Percentiles rank a stretch among this genome's conserved stretches.
phyloP scores from a whole-genome alignment of 225 moss, liverwort and hornwort genomes.

The Pseudoscleropodium purum region DNA sequence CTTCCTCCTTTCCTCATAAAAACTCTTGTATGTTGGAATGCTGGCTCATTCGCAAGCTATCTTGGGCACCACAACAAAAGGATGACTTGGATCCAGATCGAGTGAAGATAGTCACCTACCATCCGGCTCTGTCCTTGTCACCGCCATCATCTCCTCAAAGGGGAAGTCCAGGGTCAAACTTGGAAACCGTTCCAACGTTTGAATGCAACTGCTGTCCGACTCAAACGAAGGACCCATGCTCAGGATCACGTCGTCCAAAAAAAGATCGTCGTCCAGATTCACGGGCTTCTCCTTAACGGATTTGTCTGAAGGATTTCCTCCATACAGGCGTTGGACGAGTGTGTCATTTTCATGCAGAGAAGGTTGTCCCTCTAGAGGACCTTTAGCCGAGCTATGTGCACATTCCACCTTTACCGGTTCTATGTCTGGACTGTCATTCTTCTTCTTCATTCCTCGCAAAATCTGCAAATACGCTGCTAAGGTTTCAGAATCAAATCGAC shows the following conservation, averaged over 20 bases:
- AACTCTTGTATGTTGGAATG: neutral
- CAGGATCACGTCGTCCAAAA: constrained; percentile 19
- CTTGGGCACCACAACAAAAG: neutral
- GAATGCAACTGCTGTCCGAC: constrained; percentile 12
- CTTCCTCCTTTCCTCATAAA: neutral
- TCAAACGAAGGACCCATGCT: constrained; percentile 16
- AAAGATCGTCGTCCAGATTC: constrained; percentile 6
- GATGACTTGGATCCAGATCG: neutral
- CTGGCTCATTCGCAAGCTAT: neutral
- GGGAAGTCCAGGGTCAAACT: constrained; percentile 30
- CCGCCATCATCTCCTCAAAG: constrained; percentile 18
- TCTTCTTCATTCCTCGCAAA: constrained; percentile 40
- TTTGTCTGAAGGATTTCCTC: constrained; percentile 1
- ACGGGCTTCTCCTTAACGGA: constrained; percentile 8
- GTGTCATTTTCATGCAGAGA: neutral
- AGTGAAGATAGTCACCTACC: neutral
- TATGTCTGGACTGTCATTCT: neutral
- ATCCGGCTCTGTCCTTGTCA: constrained; percentile 4
- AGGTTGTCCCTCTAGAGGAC: neutral
- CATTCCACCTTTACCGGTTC: neutral
- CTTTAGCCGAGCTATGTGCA: constrained; percentile 19
- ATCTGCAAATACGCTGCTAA: neutral
- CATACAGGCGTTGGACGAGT: constrained; percentile 4
- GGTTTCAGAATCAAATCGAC: neutral
- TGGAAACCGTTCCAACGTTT: constrained; percentile 30